These are phyloP conservation scores for Conringia planisiliqua DNA, from an alignment of 345 rosid genomes.

Conservation along the genomic window DNA sequence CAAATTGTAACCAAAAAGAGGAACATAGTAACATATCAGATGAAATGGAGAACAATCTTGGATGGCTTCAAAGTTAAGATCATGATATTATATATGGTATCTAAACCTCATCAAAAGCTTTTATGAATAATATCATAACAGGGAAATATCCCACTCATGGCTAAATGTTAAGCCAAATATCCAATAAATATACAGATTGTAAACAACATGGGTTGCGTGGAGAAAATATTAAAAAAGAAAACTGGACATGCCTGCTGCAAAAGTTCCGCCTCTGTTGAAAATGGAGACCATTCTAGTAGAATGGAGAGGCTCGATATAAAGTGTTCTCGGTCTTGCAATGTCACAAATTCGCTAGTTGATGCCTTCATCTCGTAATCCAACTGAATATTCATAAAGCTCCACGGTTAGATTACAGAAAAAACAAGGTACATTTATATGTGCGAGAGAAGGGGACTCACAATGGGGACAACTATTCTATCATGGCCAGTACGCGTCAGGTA, in stretches of 20 bases:
- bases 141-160: background rate
- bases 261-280: conserved; percentile 81
- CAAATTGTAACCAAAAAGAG: conserved; percentile 11
- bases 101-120: background rate
- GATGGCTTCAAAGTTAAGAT: background rate
- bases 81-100: background rate
- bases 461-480: conserved; percentile 91
- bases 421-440: background rate
- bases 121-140: background rate
- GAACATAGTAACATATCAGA: background rate
- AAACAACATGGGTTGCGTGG: background rate
- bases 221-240: background rate
- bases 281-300: conserved; percentile 87
- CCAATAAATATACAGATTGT: conserved; percentile 4
- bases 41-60: background rate
- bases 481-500: conserved; percentile 67
- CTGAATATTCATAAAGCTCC: conserved; percentile 38
- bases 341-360: conserved; percentile 37
- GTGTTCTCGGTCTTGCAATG: conserved; percentile 54
- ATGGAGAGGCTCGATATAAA: conserved; percentile 61
- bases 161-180: background rate
- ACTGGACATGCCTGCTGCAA: conserved; percentile 64
- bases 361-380: conserved; percentile 67
- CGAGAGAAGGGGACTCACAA: conserved; percentile 53
- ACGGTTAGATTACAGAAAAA: background rate